Percentiles rank a stretch among this genome's conserved stretches.
Conservation (phyloP, 2,329 filamentous ascomycete species). For the Xylariales sp. region DNA sequence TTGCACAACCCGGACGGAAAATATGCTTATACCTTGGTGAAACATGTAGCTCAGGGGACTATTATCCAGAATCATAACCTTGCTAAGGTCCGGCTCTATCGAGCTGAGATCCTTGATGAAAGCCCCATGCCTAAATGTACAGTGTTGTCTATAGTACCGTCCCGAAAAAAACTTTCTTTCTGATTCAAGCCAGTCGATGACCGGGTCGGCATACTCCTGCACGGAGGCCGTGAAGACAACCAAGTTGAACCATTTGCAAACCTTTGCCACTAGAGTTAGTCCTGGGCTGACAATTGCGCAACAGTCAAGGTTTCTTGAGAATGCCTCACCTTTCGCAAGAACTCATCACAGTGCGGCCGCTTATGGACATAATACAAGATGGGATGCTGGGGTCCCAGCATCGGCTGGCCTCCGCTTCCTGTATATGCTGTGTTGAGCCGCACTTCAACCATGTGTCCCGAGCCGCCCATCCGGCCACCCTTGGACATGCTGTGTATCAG, state of each 20-base stretch:
- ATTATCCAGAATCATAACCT: slow-evolving; percentile 99
- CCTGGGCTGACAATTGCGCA: slow-evolving; percentile 16
- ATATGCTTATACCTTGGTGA: slow-evolving; percentile 80
- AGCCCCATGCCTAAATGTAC: slow-evolving; percentile 92
- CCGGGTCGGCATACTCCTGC: slow-evolving; percentile 97
- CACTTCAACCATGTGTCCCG: slow-evolving; percentile 98
- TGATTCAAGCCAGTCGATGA: slow-evolving; percentile 98
- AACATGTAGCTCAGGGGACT: slow-evolving; percentile 98
- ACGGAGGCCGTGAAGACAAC: slow-evolving; percentile 97
- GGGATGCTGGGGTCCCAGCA: slow-evolving; percentile 86
- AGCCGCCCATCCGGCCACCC: slow-evolving; percentile 92
- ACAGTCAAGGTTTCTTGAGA: not conserved
- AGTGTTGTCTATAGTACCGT: slow-evolving; percentile 96
- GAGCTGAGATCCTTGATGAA: slow-evolving; percentile 98
- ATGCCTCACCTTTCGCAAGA: slow-evolving; percentile 78
- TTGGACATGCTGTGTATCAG: slow-evolving; percentile 98
- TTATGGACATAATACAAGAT: slow-evolving; percentile 99
- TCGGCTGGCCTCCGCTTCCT: slow-evolving; percentile 72
- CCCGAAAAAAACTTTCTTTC: slow-evolving; percentile 96
- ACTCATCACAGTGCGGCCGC: slow-evolving; percentile 95
- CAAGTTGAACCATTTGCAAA: slow-evolving; percentile 98
- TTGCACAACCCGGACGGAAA: slow-evolving; percentile 1
- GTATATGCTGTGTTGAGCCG: slow-evolving; percentile 80
- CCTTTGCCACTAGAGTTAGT: slow-evolving; percentile 58
- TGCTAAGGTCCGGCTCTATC: slow-evolving; percentile 95